Base-by-base conservation (phyloP, 441 rosid genomes). In the Brassica hybrid region DNA sequence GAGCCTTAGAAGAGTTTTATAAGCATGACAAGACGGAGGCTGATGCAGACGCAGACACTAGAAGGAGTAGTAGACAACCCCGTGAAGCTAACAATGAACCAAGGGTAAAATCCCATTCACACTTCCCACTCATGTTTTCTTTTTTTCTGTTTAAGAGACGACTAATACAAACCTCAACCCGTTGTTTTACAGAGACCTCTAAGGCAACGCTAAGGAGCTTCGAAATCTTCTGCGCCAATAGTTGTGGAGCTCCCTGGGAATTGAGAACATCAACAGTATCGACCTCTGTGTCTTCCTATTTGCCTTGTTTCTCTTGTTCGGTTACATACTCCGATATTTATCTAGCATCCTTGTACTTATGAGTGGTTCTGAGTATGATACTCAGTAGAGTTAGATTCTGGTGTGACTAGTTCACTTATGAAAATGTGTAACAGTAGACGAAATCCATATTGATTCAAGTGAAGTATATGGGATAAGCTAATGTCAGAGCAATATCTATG, bases 1-100 rank as follows among this genome's bases (percentile, higher is more conserved):
- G 93, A 87, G 89, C 98, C 56, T 86, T 96, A 17, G 94, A 91
- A 75, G 94, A 96, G 64, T 96, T 94, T 82, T 94, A 92, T 62
- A 96, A 89, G 87, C 96, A 90, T 78, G 99, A 93, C 80, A 90
- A 87, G 79, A 90, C 91, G 32, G 94, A 85, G 75, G 65, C 86
- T 79, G 83, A 84, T 56, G 83, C 84, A 72, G 94, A 90, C 77
- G 69, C 87, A 67, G 97, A 85, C 64, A 81, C 88, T 76, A 76
- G 67, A 60, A 76, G 88, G 21, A 80, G 75, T 43, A 83, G 88
- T 45, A 80, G 75, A 77, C 89, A 76, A 75, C 76, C 85, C n/a
- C 88, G 85, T 66, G 85, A 66, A 73, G 80, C 89, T 23, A 88
- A 77, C 71, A 86, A 78, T 77, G 89, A 86, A 75, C 86, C 91